phyloP scores from a whole-genome alignment of 345 rosid species.

The Syzygium grande region DNA sequence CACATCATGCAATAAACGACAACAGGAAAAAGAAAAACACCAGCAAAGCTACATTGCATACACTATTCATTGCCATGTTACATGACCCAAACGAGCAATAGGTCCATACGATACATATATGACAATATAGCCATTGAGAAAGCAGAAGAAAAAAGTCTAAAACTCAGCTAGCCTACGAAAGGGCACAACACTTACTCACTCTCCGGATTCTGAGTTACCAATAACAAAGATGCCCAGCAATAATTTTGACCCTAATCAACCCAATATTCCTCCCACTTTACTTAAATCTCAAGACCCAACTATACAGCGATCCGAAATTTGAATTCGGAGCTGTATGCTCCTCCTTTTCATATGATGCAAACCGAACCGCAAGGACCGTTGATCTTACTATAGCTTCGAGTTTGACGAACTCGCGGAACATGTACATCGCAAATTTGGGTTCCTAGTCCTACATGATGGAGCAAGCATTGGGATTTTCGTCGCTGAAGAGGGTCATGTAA shows the following conservation, averaged over 20 bases:
- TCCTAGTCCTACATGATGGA: constrained; percentile 45
- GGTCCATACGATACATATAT: neutral
- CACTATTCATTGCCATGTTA: neutral
- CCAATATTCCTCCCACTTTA: neutral
- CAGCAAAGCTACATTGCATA: neutral
- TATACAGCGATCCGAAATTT: neutral
- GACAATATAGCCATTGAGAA: neutral
- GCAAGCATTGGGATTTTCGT: constrained; percentile 83
- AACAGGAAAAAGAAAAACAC: neutral
- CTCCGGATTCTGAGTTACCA: neutral
- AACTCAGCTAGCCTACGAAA: neutral
- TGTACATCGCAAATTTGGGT: neutral
- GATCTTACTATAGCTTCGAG: neutral
- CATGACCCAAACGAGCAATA: neutral
- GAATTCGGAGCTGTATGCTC: neutral
- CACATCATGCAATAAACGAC: neutral
- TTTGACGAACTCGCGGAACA: neutral
- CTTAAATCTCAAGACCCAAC: neutral
- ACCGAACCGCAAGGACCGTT: neutral
- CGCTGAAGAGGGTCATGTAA: constrained; percentile 9
- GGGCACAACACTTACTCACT: neutral
- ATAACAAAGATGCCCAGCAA: neutral
- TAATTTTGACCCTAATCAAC: neutral
- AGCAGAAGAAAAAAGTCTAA: neutral
- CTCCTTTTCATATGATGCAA: neutral